Conservation (phyloP, 129 eudicot genomes). For the Smallanthus sonchifolius region DNA sequence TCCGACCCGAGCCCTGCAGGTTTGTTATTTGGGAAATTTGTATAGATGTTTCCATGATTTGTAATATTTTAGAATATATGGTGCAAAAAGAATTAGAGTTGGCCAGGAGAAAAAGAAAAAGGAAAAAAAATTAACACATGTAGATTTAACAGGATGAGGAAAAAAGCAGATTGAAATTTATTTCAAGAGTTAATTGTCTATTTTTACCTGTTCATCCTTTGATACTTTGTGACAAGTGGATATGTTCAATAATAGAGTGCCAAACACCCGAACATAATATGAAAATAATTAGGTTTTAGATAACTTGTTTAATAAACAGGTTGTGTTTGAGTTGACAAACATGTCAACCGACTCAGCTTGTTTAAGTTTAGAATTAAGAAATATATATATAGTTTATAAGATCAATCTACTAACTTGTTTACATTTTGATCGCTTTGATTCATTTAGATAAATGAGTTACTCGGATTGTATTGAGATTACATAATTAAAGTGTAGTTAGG, state of each 20-base stretch:
- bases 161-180: not conserved
- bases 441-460: too few species aligned
- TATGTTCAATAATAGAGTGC: not conserved
- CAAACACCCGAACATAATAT: too few species aligned
- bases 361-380: too few species aligned
- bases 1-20: not conserved
- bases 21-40: slow-evolving; percentile 33
- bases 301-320: too few species aligned
- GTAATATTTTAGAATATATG: slow-evolving; percentile 57
- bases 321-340: too few species aligned
- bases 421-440: too few species aligned
- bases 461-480: too few species aligned
- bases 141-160: not conserved
- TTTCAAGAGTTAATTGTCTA: not conserved
- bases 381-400: too few species aligned
- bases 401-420: too few species aligned
- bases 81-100: slow-evolving; percentile 31
- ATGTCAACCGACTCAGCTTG: too few species aligned
- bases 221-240: not conserved
- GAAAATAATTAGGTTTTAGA: too few species aligned
- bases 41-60: slow-evolving; percentile 58
- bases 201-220: not conserved
- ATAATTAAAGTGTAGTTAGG: too few species aligned
- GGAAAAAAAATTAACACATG: slow-evolving; percentile 8
- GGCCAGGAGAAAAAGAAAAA: slow-evolving; percentile 20